A percentile compares a stretch with the other conserved stretches of the same genome.
These are phyloP conservation scores for Pyricularia sp. DNA, from an alignment of 2,329 filamentous ascomycete species.

Conservation along the genomic window DNA sequence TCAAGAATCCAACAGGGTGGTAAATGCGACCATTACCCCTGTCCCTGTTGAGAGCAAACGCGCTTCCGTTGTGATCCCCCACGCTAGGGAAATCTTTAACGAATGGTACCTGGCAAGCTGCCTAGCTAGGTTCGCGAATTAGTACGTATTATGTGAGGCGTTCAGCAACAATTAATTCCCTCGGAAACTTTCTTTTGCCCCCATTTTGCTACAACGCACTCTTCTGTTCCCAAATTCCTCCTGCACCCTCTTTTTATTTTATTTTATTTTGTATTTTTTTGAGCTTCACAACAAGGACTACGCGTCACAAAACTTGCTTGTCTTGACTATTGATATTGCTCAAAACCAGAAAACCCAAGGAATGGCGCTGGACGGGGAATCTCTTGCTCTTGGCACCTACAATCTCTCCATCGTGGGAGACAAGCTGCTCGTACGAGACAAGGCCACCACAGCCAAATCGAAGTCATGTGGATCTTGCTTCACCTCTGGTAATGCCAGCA, in stretches of 20 bases:
- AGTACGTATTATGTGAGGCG: not conserved
- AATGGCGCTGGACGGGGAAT: constrained; percentile 2
- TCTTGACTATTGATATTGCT: not conserved
- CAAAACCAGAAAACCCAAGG: not conserved
- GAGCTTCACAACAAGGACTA: not conserved
- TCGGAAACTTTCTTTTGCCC: not conserved
- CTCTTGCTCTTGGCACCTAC: not conserved
- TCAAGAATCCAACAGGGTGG: not conserved
- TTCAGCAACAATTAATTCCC: not conserved
- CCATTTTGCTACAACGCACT: not conserved
- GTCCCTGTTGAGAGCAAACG: not conserved
- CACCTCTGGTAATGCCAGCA: not conserved
- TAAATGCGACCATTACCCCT: not conserved
- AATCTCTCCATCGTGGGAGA: not conserved
- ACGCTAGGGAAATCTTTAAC: not conserved
- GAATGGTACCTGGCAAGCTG: not conserved
- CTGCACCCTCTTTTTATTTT: not conserved
- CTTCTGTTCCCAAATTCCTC: not conserved
- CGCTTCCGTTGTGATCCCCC: not conserved
- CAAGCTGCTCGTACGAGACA: not conserved
- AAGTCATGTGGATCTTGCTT: not conserved
- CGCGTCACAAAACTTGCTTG: not conserved
- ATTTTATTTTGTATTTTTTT: not conserved
- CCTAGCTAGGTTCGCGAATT: too few species aligned
- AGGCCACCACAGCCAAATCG: not conserved